These are phyloP conservation scores for Leishmania martiniquensis DNA, from an alignment of 208 protist species.

Conservation along the genomic window DNA sequence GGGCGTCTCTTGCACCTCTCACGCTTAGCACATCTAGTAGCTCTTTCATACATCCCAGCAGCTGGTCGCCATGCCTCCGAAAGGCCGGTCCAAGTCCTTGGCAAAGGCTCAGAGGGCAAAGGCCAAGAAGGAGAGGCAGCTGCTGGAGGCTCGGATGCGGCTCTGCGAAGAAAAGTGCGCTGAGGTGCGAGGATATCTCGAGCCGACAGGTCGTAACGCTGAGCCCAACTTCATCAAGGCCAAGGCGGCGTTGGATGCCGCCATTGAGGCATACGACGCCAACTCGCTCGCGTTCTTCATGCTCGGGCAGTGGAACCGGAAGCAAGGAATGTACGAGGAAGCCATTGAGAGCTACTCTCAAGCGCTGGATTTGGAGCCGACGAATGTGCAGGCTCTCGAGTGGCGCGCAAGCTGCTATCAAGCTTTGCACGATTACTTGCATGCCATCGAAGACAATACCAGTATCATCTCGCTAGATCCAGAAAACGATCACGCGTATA, in stretches of 20 bases:
- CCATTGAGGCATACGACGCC: constrained; percentile 74
- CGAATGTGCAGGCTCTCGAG: constrained; percentile 65
- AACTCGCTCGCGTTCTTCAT: constrained; percentile 67
- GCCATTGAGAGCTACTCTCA: constrained; percentile 82
- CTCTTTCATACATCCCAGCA: neutral
- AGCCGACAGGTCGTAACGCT: constrained; percentile 56
- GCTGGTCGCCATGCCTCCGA: constrained; percentile 37
- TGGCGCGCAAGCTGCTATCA: constrained; percentile 77
- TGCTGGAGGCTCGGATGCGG: constrained; percentile 78
- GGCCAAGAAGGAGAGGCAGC: constrained; percentile 75
- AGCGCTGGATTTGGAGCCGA: constrained; percentile 74
- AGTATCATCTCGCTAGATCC: constrained; percentile 86
- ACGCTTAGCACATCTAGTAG: neutral
- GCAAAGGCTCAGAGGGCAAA: constrained; percentile 43
- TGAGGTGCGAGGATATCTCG: constrained; percentile 71
- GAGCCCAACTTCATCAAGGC: constrained; percentile 85
- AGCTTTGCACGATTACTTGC: constrained; percentile 49
- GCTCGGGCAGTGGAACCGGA: constrained; percentile 66
- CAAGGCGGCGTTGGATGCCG: constrained; percentile 66
- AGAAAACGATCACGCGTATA: constrained; percentile 92
- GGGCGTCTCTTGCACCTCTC: neutral
- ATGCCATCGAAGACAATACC: constrained; percentile 91
- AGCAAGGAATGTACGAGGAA: constrained; percentile 58
- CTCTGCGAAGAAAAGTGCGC: constrained; percentile 74
- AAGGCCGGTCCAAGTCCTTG: constrained; percentile 22